These are phyloP conservation scores for Bombardia bombarda DNA, from an alignment of 495 filamentous ascomycete species.

Conservation along the genomic window DNA sequence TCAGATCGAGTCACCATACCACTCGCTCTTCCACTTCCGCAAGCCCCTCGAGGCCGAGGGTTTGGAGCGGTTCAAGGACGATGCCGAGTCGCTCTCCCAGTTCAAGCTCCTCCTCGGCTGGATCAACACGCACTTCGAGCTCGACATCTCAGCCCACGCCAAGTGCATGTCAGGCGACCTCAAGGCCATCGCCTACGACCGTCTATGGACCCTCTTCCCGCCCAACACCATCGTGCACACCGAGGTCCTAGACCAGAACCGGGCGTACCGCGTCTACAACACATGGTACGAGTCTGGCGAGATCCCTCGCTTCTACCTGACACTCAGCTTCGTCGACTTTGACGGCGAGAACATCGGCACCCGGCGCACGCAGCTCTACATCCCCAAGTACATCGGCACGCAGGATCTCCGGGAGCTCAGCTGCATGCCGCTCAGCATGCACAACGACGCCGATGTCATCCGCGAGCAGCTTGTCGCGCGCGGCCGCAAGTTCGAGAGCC, in stretches of 20 bases:
- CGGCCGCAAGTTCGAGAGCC: slow-evolving; percentile 25
- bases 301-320: slow-evolving; percentile 7
- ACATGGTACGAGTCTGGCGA: slow-evolving; percentile 15
- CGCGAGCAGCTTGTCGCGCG: slow-evolving; percentile 17
- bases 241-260: slow-evolving; percentile 18
- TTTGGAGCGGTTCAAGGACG: slow-evolving; percentile 17
- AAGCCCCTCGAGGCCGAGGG: slow-evolving; percentile 20
- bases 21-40: slow-evolving; percentile 26
- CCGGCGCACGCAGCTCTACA: slow-evolving; percentile 8
- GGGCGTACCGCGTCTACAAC: slow-evolving; percentile 20
- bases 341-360: slow-evolving; percentile 25
- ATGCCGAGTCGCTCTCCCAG: slow-evolving; percentile 19
- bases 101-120: slow-evolving; percentile 24
- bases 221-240: slow-evolving; percentile 18
- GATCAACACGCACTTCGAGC: slow-evolving; percentile 26
- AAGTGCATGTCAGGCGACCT: slow-evolving; percentile 14
- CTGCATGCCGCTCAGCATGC: slow-evolving; percentile 19
- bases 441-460: slow-evolving; percentile 13
- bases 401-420: slow-evolving; percentile 18
- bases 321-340: slow-evolving; percentile 22
- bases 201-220: slow-evolving; percentile 30
- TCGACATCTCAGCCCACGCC: slow-evolving; percentile 24
- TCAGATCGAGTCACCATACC: slow-evolving; percentile 23
- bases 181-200: slow-evolving; percentile 25
- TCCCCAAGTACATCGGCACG: slow-evolving; percentile 21